Evolutionary conservation across 305 asterid species (phyloP).

Genomic region (Euphrasia arctica): DNA sequence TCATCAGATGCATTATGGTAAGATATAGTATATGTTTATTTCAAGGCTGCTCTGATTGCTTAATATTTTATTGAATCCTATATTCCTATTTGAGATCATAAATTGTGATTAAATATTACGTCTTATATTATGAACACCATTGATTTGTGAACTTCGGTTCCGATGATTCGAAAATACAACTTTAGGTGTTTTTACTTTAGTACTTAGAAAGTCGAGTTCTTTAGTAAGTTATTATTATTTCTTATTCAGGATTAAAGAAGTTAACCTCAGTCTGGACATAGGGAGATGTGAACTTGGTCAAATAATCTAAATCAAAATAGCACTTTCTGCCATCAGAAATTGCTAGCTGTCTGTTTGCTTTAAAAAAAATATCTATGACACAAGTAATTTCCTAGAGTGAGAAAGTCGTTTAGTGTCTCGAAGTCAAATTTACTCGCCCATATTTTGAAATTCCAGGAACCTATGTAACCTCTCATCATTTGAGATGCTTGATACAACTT

Average conservation of each 20-base stretch:
- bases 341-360: background rate
- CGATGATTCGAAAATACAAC: background rate
- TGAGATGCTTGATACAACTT: background rate
- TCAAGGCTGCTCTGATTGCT: conserved; percentile 21
- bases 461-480: background rate
- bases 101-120: background rate
- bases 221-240: background rate
- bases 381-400: background rate
- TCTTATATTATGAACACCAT: background rate
- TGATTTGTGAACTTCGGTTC: background rate
- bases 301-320: background rate
- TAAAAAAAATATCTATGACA: too few species aligned
- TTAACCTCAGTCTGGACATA: too few species aligned
- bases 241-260: too few species aligned
- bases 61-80: background rate
- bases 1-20: conserved; percentile 89
- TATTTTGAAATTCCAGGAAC: background rate
- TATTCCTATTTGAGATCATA: background rate
- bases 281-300: background rate
- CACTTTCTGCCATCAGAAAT: background rate
- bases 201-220: background rate
- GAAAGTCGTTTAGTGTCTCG: background rate
- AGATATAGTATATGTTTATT: conserved; percentile 37
- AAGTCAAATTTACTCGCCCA: background rate
- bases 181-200: background rate